phyloP scores from a whole-genome alignment of 768 basidiomycete genomes.

The Kwoniella newhampshirensis region DNA sequence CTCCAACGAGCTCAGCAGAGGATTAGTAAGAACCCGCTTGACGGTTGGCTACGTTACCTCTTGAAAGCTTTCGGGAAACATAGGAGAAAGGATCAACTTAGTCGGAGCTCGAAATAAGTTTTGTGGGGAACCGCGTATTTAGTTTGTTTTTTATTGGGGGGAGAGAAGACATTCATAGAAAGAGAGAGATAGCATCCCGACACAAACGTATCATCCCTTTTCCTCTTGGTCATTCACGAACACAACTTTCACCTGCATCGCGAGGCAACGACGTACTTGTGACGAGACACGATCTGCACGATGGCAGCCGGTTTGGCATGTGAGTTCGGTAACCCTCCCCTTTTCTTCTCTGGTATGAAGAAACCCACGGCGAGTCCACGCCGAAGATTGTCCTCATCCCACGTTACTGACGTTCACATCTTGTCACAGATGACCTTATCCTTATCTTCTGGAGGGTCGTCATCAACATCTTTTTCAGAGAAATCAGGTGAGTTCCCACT shows the following conservation, averaged over 20 bases:
- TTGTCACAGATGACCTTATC: constrained; percentile 64
- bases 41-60: no score
- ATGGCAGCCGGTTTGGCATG: constrained; percentile 44
- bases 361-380: constrained; percentile 17
- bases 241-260: no score
- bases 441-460: constrained; percentile 80
- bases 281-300: neutral
- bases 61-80: no score
- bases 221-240: no score
- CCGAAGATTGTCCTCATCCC: constrained; percentile 4
- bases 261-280: no score
- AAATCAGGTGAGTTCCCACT: constrained; percentile 60
- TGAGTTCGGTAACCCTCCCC: constrained; percentile 23
- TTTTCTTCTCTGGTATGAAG: neutral
- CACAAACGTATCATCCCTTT: no score
- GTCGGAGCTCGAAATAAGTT: neutral
- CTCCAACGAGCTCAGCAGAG: no score
- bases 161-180: no score
- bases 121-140: constrained; percentile 1
- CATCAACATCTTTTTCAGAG: constrained; percentile 93
- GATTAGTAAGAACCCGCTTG: no score
- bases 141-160: no score
- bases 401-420: constrained; percentile 9
- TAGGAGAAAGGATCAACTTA: no score
- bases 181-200: no score